Percentiles rank a stretch among this genome's conserved stretches.
Evolutionary conservation across 257 asterid species (phyloP).

Genomic region (Petunia axillaris): DNA sequence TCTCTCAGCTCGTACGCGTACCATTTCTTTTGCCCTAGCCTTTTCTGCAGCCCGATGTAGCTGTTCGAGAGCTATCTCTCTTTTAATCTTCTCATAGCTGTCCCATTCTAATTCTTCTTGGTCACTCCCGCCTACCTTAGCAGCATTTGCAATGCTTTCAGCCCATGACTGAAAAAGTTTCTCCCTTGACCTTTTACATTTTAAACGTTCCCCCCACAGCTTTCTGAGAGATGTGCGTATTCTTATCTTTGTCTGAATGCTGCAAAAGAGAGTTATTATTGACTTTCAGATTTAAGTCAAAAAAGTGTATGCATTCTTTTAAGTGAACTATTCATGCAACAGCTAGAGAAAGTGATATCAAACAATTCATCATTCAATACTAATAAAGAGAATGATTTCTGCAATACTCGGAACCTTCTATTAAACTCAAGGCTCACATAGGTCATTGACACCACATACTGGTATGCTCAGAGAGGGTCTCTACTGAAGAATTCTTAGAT

Average conservation of each 20-base stretch:
- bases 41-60: constrained; percentile 49
- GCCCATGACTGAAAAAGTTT: constrained; percentile 68
- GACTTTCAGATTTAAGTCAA: constrained; percentile 19
- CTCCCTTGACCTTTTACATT: constrained; percentile 70
- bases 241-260: constrained; percentile 66
- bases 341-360: constrained; percentile 24
- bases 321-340: not conserved
- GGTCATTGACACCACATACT: not conserved
- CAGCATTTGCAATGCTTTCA: constrained; percentile 75
- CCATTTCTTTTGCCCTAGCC: constrained; percentile 56
- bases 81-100: constrained; percentile 63
- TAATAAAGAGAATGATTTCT: constrained; percentile 5
- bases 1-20: constrained; percentile 51
- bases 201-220: constrained; percentile 74
- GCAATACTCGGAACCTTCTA: constrained; percentile 11
- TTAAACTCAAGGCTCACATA: not conserved
- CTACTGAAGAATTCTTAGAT: not conserved
- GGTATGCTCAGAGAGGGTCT: not conserved
- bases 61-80: constrained; percentile 53
- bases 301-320: constrained; percentile 9
- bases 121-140: constrained; percentile 67
- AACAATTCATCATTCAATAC: not conserved
- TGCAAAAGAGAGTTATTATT: constrained; percentile 38
- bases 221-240: constrained; percentile 60
- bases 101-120: constrained; percentile 88